Conservation (phyloP, 2,329 filamentous ascomycete species). For the Cladosporium sp. region DNA sequence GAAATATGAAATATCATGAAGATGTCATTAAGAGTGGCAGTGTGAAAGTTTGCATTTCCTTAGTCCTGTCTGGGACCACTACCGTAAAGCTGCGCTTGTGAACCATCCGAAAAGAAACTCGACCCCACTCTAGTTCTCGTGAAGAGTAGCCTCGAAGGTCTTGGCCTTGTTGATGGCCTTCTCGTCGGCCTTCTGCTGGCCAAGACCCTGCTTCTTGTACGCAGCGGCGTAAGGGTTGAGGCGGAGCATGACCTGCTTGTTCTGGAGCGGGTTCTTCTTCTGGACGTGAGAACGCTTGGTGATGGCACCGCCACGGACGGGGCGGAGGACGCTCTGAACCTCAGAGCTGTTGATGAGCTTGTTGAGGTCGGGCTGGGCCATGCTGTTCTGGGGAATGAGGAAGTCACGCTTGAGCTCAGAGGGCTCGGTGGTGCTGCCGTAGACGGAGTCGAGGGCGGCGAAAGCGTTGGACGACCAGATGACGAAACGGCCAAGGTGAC, state of each 20-base stretch:
- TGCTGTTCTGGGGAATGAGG: conserved; percentile 87
- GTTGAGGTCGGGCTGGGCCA: conserved; percentile 90
- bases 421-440: conserved; percentile 85
- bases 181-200: conserved; percentile 61
- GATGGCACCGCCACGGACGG: conserved; percentile 80
- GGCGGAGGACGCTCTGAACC: conserved; percentile 91
- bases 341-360: conserved; percentile 99
- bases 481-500: conserved; percentile 97
- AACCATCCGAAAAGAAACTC: conserved; percentile 10
- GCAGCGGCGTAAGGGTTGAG: conserved; percentile 96
- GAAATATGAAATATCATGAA: too few species aligned
- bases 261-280: conserved; percentile 99
- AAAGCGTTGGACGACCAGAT: conserved; percentile 98
- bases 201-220: conserved; percentile 82
- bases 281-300: conserved; percentile 89
- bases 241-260: conserved; percentile 97
- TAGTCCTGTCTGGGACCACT: conserved; percentile 6
- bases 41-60: conserved; percentile 11
- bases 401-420: conserved; percentile 98
- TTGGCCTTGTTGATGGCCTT: conserved; percentile 57
- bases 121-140: conserved; percentile 42
- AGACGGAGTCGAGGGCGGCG: conserved; percentile 93
- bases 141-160: conserved; percentile 47
- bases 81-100: conserved; percentile 8
- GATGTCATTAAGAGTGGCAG: neutral